Conservation (phyloP, 2,329 filamentous ascomycete species). For the Gyromitra esculenta region DNA sequence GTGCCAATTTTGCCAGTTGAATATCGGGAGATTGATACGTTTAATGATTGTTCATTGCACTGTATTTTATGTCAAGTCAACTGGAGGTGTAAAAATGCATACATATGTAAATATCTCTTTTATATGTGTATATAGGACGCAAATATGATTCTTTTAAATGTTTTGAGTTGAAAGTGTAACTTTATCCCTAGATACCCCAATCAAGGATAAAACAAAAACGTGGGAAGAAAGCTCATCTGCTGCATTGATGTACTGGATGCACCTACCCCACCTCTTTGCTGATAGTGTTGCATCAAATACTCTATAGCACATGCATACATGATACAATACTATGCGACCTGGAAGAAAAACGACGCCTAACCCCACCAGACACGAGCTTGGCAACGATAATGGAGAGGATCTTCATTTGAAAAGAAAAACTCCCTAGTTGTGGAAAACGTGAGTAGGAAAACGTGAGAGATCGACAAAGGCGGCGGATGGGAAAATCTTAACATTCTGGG, state of each 20-base stretch:
- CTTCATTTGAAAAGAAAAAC: not conserved
- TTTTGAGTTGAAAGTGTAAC: not conserved
- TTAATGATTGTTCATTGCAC: too few relatives aligned
- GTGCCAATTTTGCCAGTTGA: too few relatives aligned
- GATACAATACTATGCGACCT: conserved; percentile 14
- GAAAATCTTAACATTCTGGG: not conserved
- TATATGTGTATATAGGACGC: not conserved
- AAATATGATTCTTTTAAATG: not conserved
- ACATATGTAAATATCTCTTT: not conserved
- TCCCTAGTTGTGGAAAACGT: not conserved
- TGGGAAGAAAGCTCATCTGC: conserved; percentile 6
- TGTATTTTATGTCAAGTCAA: too few relatives aligned
- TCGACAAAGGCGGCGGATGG: not conserved
- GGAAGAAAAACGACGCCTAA: conserved; percentile 18
- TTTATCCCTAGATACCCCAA: conserved; percentile 15
- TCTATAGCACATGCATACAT: conserved; percentile 14
- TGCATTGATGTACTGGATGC: not conserved
- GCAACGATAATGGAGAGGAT: conserved; percentile 1
- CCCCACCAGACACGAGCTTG: conserved; percentile 10
- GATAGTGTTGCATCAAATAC: not conserved
- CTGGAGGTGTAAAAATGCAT: too few relatives aligned
- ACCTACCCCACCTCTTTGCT: conserved; percentile 31
- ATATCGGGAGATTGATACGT: too few relatives aligned
- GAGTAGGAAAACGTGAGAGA: not conserved
- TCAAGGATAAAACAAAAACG: conserved; percentile 3